phyloP scores from a whole-genome alignment of 2,329 filamentous ascomycete genomes.

The Fusarium dlaminii region DNA sequence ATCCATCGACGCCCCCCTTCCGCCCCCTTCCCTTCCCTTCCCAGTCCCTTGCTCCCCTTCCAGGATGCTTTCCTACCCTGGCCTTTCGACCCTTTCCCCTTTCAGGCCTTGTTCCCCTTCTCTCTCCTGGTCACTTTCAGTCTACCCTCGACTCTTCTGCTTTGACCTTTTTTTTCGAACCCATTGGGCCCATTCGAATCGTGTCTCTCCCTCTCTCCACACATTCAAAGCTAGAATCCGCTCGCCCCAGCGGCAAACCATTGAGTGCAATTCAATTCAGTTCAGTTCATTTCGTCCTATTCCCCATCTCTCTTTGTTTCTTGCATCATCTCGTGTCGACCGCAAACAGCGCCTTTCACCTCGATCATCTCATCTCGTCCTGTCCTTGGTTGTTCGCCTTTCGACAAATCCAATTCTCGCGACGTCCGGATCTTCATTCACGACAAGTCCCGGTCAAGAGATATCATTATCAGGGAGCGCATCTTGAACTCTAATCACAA shows the following conservation, averaged over 20 bases:
- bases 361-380: constrained; percentile 5
- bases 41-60: constrained; percentile 27
- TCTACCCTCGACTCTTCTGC: constrained; percentile 33
- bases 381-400: constrained; percentile 18
- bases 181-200: constrained; percentile 33
- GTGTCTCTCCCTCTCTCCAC: constrained; percentile 29
- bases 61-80: constrained; percentile 29
- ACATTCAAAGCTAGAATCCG: constrained; percentile 30
- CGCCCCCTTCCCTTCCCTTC: constrained; percentile 6
- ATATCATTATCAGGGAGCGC: constrained; percentile 30
- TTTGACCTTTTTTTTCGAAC: constrained; percentile 38
- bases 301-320: constrained; percentile 34
- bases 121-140: constrained; percentile 18
- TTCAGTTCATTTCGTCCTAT: background rate
- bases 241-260: constrained; percentile 32
- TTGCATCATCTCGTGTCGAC: constrained; percentile 13
- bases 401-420: constrained; percentile 28
- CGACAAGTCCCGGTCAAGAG: constrained; percentile 16
- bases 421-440: constrained; percentile 28
- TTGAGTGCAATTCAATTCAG: constrained; percentile 1
- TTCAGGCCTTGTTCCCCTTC: constrained; percentile 37
- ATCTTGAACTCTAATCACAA: constrained; percentile 40
- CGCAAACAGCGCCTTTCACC: constrained; percentile 17
- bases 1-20: constrained; percentile 25
- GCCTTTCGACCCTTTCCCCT: constrained; percentile 34